Conservation (phyloP, 129 eudicot species). For the Smallanthus sonchifolius region DNA sequence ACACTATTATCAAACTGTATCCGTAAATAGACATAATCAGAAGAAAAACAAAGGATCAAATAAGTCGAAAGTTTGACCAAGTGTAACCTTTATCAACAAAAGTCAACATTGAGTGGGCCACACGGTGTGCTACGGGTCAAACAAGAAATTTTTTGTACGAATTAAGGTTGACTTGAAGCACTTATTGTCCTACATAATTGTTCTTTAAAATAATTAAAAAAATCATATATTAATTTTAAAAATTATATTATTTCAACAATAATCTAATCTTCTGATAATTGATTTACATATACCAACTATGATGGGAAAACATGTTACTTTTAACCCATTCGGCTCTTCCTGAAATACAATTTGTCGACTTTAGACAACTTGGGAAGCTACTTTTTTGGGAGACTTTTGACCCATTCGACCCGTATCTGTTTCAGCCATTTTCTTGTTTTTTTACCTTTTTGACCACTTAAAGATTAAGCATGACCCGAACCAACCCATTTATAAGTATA, state of each 20-base stretch:
- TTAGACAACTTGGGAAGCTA: too few species aligned
- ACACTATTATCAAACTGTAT: conserved; percentile 74
- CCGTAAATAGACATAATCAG: conserved; percentile 24
- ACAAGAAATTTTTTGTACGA: not conserved
- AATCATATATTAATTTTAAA: not conserved
- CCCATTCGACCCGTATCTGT: not conserved
- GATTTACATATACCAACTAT: not conserved
- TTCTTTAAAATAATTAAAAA: not conserved
- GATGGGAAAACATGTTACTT: not conserved
- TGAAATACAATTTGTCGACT: too few species aligned
- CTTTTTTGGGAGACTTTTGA: not conserved
- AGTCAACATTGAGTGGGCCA: not conserved
- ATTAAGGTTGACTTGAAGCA: not conserved
- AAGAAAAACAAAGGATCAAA: not conserved
- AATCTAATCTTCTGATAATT: not conserved
- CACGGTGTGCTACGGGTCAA: not conserved
- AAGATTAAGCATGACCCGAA: not conserved
- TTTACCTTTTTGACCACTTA: not conserved
- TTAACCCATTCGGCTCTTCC: not conserved
- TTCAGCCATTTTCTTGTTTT: not conserved
- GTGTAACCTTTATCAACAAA: conserved; percentile 11
- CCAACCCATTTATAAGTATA: not conserved
- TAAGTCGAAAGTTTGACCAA: not conserved
- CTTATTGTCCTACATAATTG: not conserved
- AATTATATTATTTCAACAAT: not conserved